These are phyloP conservation scores for Lupinus albus DNA, from an alignment of 306 rosid species.

Conservation along the genomic window DNA sequence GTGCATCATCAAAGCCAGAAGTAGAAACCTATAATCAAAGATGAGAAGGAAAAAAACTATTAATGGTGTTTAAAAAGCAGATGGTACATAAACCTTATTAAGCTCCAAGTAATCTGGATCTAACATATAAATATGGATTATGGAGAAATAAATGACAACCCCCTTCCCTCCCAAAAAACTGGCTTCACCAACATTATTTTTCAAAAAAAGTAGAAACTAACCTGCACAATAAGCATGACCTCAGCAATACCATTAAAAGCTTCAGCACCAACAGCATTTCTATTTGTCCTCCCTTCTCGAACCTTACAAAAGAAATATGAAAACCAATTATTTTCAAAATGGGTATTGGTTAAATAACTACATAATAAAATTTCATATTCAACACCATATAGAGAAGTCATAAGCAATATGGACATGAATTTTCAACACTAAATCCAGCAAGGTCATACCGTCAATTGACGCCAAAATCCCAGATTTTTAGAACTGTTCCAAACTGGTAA, in stretches of 20 bases:
- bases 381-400: slow-evolving; percentile 17
- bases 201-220: slow-evolving; percentile 30
- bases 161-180: not conserved
- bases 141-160: slow-evolving; percentile 1
- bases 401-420: slow-evolving; percentile 5
- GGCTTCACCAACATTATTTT: not conserved
- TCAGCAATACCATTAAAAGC: slow-evolving; percentile 63
- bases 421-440: slow-evolving; percentile 22
- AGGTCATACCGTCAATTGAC: slow-evolving; percentile 79
- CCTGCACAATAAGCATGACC: slow-evolving; percentile 91
- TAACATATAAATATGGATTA: slow-evolving; percentile 1
- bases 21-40: slow-evolving; percentile 70
- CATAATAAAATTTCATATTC: slow-evolving; percentile 10
- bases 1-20: slow-evolving; percentile 61
- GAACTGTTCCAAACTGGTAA: slow-evolving; percentile 93
- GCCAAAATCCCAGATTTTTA: slow-evolving; percentile 93
- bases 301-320: slow-evolving; percentile 54
- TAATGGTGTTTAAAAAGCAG: not conserved
- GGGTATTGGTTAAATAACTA: not conserved
- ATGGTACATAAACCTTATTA: slow-evolving; percentile 14
- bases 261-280: slow-evolving; percentile 51
- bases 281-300: slow-evolving; percentile 85
- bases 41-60: slow-evolving; percentile 24
- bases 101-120: not conserved
- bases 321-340: slow-evolving; percentile 29